Conservation (phyloP, 306 rosid genomes). For the Alnus glutinosa region DNA sequence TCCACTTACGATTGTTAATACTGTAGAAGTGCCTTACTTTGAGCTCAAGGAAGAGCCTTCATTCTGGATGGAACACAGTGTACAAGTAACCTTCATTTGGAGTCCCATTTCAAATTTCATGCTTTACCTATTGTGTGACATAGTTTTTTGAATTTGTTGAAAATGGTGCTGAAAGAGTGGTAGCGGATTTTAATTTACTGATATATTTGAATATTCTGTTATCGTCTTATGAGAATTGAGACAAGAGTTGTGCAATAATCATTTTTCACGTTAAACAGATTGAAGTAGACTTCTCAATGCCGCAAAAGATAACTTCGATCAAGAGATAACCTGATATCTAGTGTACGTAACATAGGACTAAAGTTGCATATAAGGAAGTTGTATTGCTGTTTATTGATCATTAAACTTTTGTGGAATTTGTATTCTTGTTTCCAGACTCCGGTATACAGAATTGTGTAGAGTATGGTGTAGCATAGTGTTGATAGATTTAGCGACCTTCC, state of each 20-base stretch:
- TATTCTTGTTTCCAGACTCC: too few species aligned
- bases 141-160: background rate
- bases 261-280: too few species aligned
- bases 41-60: conserved; percentile 93
- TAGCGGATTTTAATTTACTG: background rate
- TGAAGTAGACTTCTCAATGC: too few species aligned
- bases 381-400: too few species aligned
- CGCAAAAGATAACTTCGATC: too few species aligned
- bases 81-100: conserved; percentile 60
- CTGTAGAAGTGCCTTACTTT: conserved; percentile 94
- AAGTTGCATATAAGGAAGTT: too few species aligned
- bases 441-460: background rate
- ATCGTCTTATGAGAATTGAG: background rate
- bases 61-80: conserved; percentile 95
- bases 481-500: background rate
- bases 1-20: conserved; percentile 55
- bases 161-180: too few species aligned
- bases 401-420: too few species aligned
- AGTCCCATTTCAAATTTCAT: background rate
- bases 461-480: too few species aligned
- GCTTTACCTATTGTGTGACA: background rate
- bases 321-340: too few species aligned
- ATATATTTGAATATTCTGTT: background rate
- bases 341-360: too few species aligned
- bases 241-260: background rate